Evolutionary conservation across 2,329 filamentous ascomycete species (phyloP), one percentile per base, ranked within the genome.

Genomic region (Teratosphaeriaceae sp.): DNA sequence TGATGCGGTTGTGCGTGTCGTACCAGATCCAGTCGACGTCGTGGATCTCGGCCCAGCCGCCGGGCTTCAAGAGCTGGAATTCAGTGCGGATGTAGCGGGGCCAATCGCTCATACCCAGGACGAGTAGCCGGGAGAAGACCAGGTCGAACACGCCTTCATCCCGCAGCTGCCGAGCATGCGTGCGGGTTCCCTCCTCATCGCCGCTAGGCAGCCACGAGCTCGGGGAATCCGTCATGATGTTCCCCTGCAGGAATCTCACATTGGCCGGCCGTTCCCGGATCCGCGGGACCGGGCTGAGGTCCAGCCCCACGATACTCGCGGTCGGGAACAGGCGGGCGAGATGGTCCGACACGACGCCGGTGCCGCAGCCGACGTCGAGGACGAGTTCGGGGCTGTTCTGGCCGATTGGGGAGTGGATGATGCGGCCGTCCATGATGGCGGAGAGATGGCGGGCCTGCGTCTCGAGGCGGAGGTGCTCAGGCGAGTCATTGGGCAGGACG

Each of bases 251-350:
- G 37, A 46, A 54, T 1, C 18, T 26, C 7, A 51, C 42, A 21
- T 52, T 50, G 6, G 34, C 12, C 18, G 46, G 40, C 23, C 31
- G 15, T 13, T 47, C 40, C 2, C 27, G 22, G 11, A 29, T 7
- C 18, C 38, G 38, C 12, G 38, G 48, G 3, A 46, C 34, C 11
- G 48, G 40, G 27, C 44, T 40, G 16, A 65, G 50, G 44, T 65
- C 64, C 21, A 56, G 59, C 26, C 59, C 65, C 33, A 56, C 49
- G 3, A 65, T 55, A 30, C 62, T 47, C 8, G 61, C 54, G 7
- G 59, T 45, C 5, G 44, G 49, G 26, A 41, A 47, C 30, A 30
- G 34, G 22, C 21, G 39, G 16, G 40, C 47, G 18, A 49, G 36
- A 18, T 42, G 38, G 15, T 38, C 35, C 64, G 37, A 67, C 58